Evolutionary conservation across 2,329 filamentous ascomycete species (phyloP), one percentile per base, ranked within the genome.

Genomic region (Malbranchea cinnamomea): DNA sequence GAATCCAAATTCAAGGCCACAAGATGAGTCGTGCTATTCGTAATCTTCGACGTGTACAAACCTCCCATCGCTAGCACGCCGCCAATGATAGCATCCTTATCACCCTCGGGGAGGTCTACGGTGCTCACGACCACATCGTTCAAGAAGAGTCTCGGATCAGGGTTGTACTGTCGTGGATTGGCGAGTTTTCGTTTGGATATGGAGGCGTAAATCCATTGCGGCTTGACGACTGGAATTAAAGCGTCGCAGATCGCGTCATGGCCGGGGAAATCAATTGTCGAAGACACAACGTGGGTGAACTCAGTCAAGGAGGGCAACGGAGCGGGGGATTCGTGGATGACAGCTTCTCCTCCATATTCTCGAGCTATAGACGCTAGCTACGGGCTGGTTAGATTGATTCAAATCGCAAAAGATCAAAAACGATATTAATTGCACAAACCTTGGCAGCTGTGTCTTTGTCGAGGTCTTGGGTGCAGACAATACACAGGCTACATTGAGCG

Each of bases 51-150:
- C 13, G 74, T 76, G 47, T 85, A 81, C 44, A 81, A 70, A 10
- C 89, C 89, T 13, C 89, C 89, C 57, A 94, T 74, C 0, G 89
- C 87, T 46, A 93, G 60, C 2, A 87, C 81, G 1, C 83, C 87
- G 7, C 85, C 89, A 22, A 81, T 73, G 33, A 98, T 94, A 7
- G 84, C 81, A 56, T 95, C 87, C 50, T 84, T 81, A 53, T 98
- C 89, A 20, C 74, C 78, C 20, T 72, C 63, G 0, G 89, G 89
- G 26, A 98, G 71, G 44, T 89, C 80, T 26, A 77, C 82, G 47
- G 81, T 91, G 18, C 76, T 78, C 11, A 94, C 66, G 16, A 79
- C 70, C 23, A 95, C 78, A 42, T 83, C 76, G 30, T 79, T 80
- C 56, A 98, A 81, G 51, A 94, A 89, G 49, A 93, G 73, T 35